These are phyloP conservation scores for Oryza coarctata DNA, from an alignment of 176 grass and related monocot species.

Conservation along the genomic window DNA sequence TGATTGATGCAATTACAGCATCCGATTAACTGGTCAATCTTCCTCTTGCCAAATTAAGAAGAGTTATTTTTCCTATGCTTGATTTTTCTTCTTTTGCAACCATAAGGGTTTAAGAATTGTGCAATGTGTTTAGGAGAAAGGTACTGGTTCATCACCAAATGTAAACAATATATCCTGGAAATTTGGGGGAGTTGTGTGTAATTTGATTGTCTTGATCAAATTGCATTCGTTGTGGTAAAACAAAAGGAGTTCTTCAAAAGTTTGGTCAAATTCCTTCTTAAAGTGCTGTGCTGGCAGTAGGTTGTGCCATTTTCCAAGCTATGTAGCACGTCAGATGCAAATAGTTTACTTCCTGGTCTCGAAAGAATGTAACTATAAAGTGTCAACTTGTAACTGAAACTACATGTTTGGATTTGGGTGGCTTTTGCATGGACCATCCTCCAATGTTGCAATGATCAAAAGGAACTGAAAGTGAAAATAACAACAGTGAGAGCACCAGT, in stretches of 20 bases:
- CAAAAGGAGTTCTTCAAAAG: constrained; percentile 15
- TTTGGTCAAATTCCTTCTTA: constrained; percentile 27
- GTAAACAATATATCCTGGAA: constrained; percentile 47
- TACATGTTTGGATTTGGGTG: constrained; percentile 10
- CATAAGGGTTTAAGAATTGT: constrained; percentile 33
- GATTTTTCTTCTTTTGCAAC: constrained; percentile 22
- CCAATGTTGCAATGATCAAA: constrained; percentile 12
- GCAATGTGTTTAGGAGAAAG: constrained; percentile 37
- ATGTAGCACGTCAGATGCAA: constrained; percentile 26
- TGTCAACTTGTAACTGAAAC: constrained; percentile 26
- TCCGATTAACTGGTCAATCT: constrained; percentile 2
- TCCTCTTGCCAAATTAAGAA: constrained; percentile 22
- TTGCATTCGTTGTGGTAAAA: constrained; percentile 21
- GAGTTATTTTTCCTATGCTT: constrained; percentile 1
- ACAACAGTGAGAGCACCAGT: background rate
- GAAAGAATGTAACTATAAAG: background rate
- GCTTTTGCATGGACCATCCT: constrained; percentile 24
- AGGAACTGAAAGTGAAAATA: background rate
- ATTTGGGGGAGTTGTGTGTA: background rate
- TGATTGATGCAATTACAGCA: constrained; percentile 27
- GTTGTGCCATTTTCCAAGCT: constrained; percentile 23
- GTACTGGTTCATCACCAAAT: constrained; percentile 25
- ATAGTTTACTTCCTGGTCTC: background rate
- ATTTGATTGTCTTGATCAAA: constrained; percentile 51
- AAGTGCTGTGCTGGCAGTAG: background rate